Conservation (phyloP, 495 filamentous ascomycete genomes). For the Aspergillus carlsbadensis region DNA sequence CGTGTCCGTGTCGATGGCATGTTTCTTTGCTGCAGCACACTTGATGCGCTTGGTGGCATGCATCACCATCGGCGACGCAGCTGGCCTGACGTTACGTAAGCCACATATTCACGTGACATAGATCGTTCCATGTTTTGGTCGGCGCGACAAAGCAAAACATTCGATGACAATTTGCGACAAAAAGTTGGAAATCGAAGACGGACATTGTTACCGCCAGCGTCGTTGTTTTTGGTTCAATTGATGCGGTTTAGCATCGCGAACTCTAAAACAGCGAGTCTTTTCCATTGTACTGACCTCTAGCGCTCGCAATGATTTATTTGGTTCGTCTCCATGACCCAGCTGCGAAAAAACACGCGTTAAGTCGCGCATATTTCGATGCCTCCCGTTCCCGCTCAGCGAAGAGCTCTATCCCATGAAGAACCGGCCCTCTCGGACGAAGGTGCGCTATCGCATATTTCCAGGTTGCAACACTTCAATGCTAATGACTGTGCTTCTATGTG, state of each 20-base stretch:
- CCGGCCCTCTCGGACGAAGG: constrained; percentile 64
- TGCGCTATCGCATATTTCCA: constrained; percentile 14
- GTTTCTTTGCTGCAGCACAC: neutral
- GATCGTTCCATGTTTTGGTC: constrained; percentile 14
- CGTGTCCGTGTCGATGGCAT: constrained; percentile 37
- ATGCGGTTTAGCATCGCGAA: constrained; percentile 18
- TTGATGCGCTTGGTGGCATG: neutral
- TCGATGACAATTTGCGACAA: neutral
- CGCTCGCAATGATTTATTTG: constrained; percentile 46
- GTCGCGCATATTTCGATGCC: constrained; percentile 59
- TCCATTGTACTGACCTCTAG: constrained; percentile 12
- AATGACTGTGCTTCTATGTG: constrained; percentile 2
- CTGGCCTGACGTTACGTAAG: constrained; percentile 15
- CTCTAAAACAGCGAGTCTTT: constrained; percentile 12
- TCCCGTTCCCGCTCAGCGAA: constrained; percentile 51
- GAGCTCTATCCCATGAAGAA: constrained; percentile 49
- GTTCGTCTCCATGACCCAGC: constrained; percentile 51
- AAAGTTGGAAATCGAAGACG: constrained; percentile 4
- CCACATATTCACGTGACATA: constrained; percentile 13
- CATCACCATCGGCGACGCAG: neutral
- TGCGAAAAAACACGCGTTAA: constrained; percentile 53
- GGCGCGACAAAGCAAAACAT: constrained; percentile 21
- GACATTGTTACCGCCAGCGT: neutral
- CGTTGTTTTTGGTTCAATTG: neutral
- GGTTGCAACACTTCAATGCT: neutral